Evolutionary conservation across 208 protist genomes (phyloP), one percentile per base, ranked within the genome.

Genomic region (Wallacemonas sp.): DNA sequence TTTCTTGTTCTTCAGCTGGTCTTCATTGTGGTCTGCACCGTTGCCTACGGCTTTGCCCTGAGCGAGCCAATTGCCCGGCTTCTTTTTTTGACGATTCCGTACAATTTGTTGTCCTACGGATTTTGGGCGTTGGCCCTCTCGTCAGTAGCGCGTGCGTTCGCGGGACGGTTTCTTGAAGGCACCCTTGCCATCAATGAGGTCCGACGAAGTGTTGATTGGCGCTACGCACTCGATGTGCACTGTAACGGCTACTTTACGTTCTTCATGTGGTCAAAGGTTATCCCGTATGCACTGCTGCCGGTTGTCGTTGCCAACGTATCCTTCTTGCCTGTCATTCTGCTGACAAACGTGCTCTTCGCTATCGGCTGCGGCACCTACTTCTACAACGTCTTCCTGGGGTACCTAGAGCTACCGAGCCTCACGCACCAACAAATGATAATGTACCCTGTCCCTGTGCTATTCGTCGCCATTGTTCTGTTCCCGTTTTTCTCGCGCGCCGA

Each of bases 241-340:
- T 99, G 97, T 83, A 99, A 99, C 78, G 87, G 88, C 38, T 99
- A 97, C 76, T 98, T 99, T 65, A 85, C 92, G 12, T 92, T 98
- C 45, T 94, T 98, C 72, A 74, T 98, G 55, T 94, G 97, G 81
- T 90, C 95, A n/a, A 82, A 92, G 61, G 83, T 96, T 3, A 11
- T 98, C 2, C 88, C 93, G 36, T 97, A 93, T 70, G 20, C 97
- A 33, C 22, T 98, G 28, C 63, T 94, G 31, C 92, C 86, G 2
- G 16, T 94, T 20, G 41, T 94, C 45, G 38, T n/a, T 10, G 25
- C 22, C 20, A 25, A 23, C 52, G 57, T 75, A 59, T 49, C 65
- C 22, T 33, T 52, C 22, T 28, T 32, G 31, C 72, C 86, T 73
- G 39, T 88, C 2, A 50, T 52, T 10, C 16, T 92, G 10, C 11